Evolutionary conservation across 257 asterid species (phyloP).

Genomic region (Thymus quinquecostatus): DNA sequence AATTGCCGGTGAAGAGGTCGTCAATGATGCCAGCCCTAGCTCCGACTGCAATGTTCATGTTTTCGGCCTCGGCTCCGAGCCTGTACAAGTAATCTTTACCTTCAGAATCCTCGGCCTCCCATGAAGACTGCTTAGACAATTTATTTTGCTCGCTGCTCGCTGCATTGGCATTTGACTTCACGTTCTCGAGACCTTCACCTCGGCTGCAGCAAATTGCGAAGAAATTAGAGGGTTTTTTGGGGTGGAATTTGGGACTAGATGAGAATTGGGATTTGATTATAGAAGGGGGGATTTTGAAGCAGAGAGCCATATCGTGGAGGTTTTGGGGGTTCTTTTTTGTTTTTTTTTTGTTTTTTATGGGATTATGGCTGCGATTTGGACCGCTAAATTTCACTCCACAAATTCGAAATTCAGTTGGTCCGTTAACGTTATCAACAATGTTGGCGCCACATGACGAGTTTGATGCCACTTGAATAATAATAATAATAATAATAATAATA

Average conservation of each 20-base stretch:
- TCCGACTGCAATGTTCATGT: conserved; percentile 92
- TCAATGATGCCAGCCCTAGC: conserved; percentile 93
- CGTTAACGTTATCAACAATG: conserved; percentile 25
- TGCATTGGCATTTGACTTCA: conserved; percentile 36
- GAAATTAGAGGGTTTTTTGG: conserved; percentile 31
- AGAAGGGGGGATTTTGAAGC: conserved; percentile 47
- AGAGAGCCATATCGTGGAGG: conserved; percentile 46
- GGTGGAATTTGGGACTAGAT: conserved; percentile 26
- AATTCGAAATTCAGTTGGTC: conserved; percentile 37
- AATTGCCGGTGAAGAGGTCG: conserved; percentile 85
- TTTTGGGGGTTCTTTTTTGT: no score
- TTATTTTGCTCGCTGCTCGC: conserved; percentile 41
- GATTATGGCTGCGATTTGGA: conserved; percentile 30
- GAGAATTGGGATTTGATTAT: conserved; percentile 37
- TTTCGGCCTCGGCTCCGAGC: conserved; percentile 93
- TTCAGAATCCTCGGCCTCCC: conserved; percentile 83
- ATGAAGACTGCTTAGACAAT: conserved; percentile 82
- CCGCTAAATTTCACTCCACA: conserved; percentile 39
- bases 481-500: no score
- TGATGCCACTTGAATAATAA: not conserved
- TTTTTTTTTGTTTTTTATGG: no score
- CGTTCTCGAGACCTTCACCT: conserved; percentile 38
- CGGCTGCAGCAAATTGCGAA: conserved; percentile 40
- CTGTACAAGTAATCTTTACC: conserved; percentile 90
- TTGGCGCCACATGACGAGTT: conserved; percentile 31